A percentile compares a stretch with the other conserved stretches of the same genome.
These are phyloP conservation scores for Marasmius oreades DNA, from an alignment of 1,284 basidiomycete genomes.

Conservation along the genomic window DNA sequence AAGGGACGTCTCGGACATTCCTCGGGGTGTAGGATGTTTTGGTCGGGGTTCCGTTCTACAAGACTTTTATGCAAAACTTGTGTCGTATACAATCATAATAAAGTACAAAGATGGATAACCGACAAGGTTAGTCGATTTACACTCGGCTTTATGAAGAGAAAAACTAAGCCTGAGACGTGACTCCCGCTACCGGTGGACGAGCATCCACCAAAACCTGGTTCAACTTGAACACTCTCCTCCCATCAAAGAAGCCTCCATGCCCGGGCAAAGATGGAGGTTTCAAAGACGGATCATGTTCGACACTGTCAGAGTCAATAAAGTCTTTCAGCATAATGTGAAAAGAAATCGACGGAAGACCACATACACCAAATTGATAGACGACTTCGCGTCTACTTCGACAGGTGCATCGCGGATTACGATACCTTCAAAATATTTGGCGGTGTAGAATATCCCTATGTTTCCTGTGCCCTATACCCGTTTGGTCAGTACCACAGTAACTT, in stretches of 20 bases:
- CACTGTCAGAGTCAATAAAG: neutral
- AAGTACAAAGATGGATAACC: too few relatives aligned
- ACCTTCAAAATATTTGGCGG: slow-evolving; percentile 19
- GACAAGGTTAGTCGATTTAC: too few relatives aligned
- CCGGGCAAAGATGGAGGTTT: neutral
- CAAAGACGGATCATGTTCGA: slow-evolving; percentile 7
- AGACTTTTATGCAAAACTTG: too few relatives aligned
- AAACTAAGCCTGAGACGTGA: too few relatives aligned
- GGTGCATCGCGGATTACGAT: slow-evolving; percentile 20
- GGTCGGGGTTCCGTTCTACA: too few relatives aligned
- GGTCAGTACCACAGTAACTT: neutral
- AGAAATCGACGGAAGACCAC: slow-evolving; percentile 2
- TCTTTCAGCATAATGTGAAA: neutral
- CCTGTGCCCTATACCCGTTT: slow-evolving; percentile 2
- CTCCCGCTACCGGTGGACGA: neutral
- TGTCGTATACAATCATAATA: too few relatives aligned
- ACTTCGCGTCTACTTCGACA: slow-evolving; percentile 19
- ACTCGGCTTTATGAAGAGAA: too few relatives aligned
- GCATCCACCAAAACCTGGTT: slow-evolving; percentile 18
- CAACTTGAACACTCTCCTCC: slow-evolving; percentile 19
- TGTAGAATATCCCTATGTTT: slow-evolving; percentile 17
- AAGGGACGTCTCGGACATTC: too few relatives aligned
- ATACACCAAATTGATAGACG: slow-evolving; percentile 27
- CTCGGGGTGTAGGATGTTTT: too few relatives aligned
- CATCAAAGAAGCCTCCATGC: slow-evolving; percentile 19